phyloP scores from a whole-genome alignment of 768 basidiomycete genomes.

The button mushroom (Agaricus bisporus) region DNA sequence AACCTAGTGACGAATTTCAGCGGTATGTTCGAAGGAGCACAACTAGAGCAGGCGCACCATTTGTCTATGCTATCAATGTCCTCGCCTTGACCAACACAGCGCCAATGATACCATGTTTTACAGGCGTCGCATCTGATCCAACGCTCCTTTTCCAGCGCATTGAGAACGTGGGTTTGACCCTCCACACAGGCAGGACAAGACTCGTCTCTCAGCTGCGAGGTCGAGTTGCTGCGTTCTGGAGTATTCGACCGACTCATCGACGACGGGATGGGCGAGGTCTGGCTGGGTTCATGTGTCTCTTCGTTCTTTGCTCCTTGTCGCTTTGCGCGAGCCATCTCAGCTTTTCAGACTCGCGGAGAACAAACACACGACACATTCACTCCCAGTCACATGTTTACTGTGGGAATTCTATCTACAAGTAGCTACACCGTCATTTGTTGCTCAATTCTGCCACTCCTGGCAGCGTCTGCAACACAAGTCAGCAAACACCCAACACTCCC shows the following conservation, averaged over 20 bases:
- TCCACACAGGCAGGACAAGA: constrained; percentile 12
- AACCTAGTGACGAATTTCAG: constrained; percentile 41
- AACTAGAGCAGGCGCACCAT: constrained; percentile 43
- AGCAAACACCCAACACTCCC: constrained; percentile 2
- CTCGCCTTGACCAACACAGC: constrained; percentile 62
- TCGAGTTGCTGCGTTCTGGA: constrained; percentile 2
- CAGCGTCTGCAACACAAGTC: constrained; percentile 46
- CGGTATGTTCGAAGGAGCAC: constrained; percentile 5
- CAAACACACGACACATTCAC: not conserved
- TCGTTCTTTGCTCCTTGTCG: constrained; percentile 3
- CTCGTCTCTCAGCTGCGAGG: constrained; percentile 7
- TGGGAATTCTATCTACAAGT: constrained; percentile 2
- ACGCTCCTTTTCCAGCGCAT: constrained; percentile 50
- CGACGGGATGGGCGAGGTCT: not conserved
- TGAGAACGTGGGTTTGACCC: constrained; percentile 8
- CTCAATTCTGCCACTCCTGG: constrained; percentile 92
- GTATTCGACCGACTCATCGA: constrained; percentile 5
- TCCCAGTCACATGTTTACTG: constrained; percentile 3
- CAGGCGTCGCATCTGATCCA: constrained; percentile 85
- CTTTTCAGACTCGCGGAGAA: not conserved
- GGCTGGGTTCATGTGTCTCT: constrained; percentile 1
- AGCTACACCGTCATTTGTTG: constrained; percentile 42
- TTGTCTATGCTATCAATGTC: constrained; percentile 69
- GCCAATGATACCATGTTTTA: constrained; percentile 82
- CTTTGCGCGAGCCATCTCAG: constrained; percentile 7